Evolutionary conservation across 192 early-diverging fungal species (phyloP).

Genomic region (Mortierella antarctica): DNA sequence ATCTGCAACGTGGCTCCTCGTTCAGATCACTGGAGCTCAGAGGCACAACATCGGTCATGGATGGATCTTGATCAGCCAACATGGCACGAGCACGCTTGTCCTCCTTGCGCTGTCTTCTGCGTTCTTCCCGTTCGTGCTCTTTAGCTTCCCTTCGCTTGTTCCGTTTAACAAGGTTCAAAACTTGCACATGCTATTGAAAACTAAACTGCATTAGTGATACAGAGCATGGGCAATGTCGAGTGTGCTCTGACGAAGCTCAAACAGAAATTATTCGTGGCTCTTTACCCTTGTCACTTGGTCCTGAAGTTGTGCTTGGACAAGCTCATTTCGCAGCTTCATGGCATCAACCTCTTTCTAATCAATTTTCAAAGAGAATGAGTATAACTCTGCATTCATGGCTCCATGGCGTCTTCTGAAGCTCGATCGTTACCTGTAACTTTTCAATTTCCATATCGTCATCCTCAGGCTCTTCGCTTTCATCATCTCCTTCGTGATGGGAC

Average conservation of each 20-base stretch:
- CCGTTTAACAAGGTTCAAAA: conserved; percentile 31
- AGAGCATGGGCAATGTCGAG: not conserved
- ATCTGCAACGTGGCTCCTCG: conserved; percentile 1
- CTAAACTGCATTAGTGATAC: not conserved
- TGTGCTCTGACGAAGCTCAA: not conserved
- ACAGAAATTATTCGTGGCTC: not conserved
- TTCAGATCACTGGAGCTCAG: conserved; percentile 18
- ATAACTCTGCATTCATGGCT: not conserved
- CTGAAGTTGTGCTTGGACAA: conserved; percentile 29
- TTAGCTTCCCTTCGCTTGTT: conserved; percentile 35
- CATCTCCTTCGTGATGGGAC: conserved; percentile 19
- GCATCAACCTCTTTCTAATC: conserved; percentile 31
- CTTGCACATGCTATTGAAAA: conserved; percentile 41
- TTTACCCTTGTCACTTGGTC: conserved; percentile 45
- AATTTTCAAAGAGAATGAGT: not conserved
- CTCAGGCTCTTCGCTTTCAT: conserved; percentile 47
- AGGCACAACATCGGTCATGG: conserved; percentile 44
- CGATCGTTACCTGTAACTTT: conserved; percentile 26
- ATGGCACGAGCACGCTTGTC: conserved; percentile 6
- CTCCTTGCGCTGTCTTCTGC: conserved; percentile 28
- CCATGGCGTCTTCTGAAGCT: not conserved
- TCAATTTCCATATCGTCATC: conserved; percentile 50
- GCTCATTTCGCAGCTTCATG: conserved; percentile 18
- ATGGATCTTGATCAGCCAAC: conserved; percentile 18
- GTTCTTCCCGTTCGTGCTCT: conserved; percentile 30